Percentiles rank a stretch among this genome's conserved stretches.
Conservation (phyloP, 176 grass and related monocot genomes). For the Cymbopogon citratus region DNA sequence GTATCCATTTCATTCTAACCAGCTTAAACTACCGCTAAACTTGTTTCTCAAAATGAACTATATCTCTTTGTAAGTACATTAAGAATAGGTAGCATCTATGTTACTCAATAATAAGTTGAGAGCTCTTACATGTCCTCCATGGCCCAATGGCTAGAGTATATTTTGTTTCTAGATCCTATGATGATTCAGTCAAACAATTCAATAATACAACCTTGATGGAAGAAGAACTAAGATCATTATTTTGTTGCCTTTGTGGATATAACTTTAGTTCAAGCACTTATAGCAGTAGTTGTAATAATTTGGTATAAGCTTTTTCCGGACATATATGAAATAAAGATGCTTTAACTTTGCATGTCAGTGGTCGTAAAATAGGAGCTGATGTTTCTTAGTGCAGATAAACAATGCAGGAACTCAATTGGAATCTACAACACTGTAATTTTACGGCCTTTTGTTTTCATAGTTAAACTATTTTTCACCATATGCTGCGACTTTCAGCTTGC, state of each 20-base stretch:
- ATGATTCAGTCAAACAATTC: background rate
- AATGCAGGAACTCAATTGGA: background rate
- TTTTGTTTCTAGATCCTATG: background rate
- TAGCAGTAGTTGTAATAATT: background rate
- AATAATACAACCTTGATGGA: background rate
- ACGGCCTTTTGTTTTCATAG: background rate
- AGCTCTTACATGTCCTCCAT: background rate
- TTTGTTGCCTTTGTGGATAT: background rate
- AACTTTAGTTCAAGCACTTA: background rate
- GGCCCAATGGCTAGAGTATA: background rate
- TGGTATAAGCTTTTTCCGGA: background rate
- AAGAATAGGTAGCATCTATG: background rate
- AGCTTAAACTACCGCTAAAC: background rate
- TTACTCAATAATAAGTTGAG: background rate
- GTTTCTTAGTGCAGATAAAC: background rate
- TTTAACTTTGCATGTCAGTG: background rate
- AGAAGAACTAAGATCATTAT: background rate
- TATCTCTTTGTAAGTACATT: background rate
- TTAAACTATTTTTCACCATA: background rate
- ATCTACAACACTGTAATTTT: background rate
- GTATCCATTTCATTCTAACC: background rate
- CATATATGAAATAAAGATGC: background rate
- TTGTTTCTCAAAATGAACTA: background rate
- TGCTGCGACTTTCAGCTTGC: slow-evolving; percentile 26
- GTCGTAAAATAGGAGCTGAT: background rate